Percentiles rank a stretch among this genome's conserved stretches.
Evolutionary conservation across 345 rosid genomes (phyloP).

Genomic region (Corchorus olitorius): DNA sequence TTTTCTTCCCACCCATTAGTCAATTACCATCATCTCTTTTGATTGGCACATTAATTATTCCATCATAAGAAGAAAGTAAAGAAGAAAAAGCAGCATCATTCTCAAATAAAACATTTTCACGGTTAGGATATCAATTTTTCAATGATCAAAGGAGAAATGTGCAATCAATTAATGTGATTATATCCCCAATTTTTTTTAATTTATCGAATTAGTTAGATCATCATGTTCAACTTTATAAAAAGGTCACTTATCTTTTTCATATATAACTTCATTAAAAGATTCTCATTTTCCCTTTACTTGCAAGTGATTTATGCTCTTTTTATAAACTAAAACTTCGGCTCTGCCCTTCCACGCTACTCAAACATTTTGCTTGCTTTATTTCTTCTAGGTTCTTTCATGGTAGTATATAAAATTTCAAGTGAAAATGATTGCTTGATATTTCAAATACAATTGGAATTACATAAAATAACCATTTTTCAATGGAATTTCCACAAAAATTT

Average conservation of each 20-base stretch:
- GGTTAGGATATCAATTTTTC: background rate
- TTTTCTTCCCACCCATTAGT: background rate
- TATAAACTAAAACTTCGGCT: constrained; percentile 20
- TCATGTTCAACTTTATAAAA: background rate
- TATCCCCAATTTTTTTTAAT: background rate
- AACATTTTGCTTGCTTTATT: background rate
- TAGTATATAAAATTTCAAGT: background rate
- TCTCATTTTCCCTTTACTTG: constrained; percentile 32
- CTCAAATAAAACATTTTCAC: background rate
- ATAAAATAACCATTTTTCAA: background rate
- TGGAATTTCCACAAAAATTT: background rate
- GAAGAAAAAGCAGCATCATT: background rate
- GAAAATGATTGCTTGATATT: background rate
- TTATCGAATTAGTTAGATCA: background rate
- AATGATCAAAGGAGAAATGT: background rate
- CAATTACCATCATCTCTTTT: constrained; percentile 5
- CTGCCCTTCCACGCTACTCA: constrained; percentile 48
- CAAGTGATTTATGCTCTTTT: constrained; percentile 30
- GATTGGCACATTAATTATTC: background rate
- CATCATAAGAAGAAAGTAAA: background rate
- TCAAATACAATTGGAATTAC: background rate
- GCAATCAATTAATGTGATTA: background rate
- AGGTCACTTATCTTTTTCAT: background rate
- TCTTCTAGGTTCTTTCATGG: background rate
- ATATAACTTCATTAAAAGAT: background rate